Conservation (phyloP, 257 asterid species). For the Cruciata laevipes region DNA sequence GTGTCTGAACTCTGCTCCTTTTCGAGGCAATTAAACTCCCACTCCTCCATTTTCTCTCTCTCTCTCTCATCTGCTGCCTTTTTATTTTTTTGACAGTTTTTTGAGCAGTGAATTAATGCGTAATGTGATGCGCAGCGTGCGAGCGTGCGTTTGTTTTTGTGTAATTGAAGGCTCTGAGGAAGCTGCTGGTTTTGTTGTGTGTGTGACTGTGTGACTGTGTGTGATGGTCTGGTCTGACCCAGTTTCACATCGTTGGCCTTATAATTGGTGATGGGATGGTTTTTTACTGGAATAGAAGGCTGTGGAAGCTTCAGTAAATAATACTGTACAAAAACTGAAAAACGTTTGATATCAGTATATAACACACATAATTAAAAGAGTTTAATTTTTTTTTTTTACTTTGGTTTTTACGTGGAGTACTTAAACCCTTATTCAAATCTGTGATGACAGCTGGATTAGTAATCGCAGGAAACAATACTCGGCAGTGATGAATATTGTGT, state of each 20-base stretch:
- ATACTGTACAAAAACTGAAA: background rate
- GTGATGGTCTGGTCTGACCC: background rate
- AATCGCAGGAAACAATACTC: no score
- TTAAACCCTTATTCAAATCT: no score
- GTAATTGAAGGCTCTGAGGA: background rate
- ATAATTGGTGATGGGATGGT: background rate
- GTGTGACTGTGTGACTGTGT: no score
- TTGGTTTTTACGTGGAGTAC: no score
- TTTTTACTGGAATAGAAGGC: background rate
- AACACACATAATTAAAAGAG: no score
- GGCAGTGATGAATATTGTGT: no score
- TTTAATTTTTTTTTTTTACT: no score
- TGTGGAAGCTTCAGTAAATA: background rate
- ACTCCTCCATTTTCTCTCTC: background rate
- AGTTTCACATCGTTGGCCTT: background rate
- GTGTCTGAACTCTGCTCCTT: background rate
- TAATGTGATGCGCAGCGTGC: background rate
- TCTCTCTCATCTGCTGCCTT: background rate
- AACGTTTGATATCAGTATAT: no score
- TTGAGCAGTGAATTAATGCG: background rate
- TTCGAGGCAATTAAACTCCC: slow-evolving; percentile 2
- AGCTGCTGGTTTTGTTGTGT: background rate
- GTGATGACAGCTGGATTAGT: no score
- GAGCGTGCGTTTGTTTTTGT: slow-evolving; percentile 8
- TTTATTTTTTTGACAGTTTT: background rate